Evolutionary conservation across 352 stramenopile genomes (phyloP).

Genomic region (Blastocystis sp.): DNA sequence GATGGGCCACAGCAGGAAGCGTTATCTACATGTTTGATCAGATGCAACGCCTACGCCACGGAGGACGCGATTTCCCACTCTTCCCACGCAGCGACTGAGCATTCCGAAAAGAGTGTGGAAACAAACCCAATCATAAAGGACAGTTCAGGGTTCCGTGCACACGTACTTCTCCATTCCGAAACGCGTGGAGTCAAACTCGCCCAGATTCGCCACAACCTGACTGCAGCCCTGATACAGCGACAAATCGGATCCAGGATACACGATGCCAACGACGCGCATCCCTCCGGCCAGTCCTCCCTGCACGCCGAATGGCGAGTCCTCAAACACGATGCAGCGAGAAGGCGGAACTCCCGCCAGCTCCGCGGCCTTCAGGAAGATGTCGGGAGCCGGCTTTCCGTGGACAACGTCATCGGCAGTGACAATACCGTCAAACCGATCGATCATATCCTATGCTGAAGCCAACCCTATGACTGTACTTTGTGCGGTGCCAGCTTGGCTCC

Average conservation of each 20-base stretch:
- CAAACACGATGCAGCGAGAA: constrained; percentile 60
- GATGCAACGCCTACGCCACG: too few species aligned
- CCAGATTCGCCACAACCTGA: constrained; percentile 39
- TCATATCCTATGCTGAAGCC: constrained; percentile 14
- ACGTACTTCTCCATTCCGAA: constrained; percentile 58
- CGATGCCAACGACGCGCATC: constrained; percentile 49
- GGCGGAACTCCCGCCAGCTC: constrained; percentile 48
- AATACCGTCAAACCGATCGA: constrained; percentile 38
- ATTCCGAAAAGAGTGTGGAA: neutral
- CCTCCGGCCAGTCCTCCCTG: constrained; percentile 26
- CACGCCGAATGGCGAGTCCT: constrained; percentile 58
- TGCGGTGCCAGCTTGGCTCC: constrained; percentile 44
- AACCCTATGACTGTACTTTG: neutral
- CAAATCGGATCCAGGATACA: constrained; percentile 9
- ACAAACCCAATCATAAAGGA: neutral
- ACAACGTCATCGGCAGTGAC: constrained; percentile 56
- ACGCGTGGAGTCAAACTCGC: constrained; percentile 15
- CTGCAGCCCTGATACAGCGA: constrained; percentile 13
- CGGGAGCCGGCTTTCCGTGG: constrained; percentile 61
- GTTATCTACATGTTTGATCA: too few species aligned
- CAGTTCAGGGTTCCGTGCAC: neutral
- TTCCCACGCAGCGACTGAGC: neutral
- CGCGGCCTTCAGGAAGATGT: constrained; percentile 69
- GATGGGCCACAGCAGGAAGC: too few species aligned
- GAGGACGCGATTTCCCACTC: neutral